A percentile compares a stretch with the other conserved stretches of the same genome.
Conservation (phyloP, 1,284 basidiomycete genomes). For the Gymnopus androsaceus region DNA sequence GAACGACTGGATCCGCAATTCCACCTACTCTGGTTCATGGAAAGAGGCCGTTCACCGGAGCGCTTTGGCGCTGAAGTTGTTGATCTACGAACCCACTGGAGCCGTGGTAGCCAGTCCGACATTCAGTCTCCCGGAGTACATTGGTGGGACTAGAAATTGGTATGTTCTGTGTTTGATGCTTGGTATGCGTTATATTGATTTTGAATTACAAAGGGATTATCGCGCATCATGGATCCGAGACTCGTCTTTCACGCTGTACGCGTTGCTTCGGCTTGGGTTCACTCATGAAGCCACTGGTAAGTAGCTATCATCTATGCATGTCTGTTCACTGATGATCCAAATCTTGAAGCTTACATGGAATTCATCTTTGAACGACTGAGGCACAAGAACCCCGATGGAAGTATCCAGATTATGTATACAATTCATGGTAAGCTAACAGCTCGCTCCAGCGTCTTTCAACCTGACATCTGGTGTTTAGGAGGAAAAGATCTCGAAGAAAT, state of each 20-base stretch:
- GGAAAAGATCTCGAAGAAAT: constrained; percentile 84
- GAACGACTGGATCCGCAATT: constrained; percentile 81
- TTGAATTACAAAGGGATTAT: constrained; percentile 6
- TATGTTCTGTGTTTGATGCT: constrained; percentile 31
- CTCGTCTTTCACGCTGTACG: constrained; percentile 89
- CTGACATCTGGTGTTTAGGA: constrained; percentile 38
- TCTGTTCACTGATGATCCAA: not conserved
- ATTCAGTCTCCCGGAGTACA: constrained; percentile 88
- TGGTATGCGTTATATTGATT: constrained; percentile 2
- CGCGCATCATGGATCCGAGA: constrained; percentile 90
- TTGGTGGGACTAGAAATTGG: constrained; percentile 88
- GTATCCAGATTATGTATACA: constrained; percentile 90
- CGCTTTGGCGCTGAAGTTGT: constrained; percentile 83
- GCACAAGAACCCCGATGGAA: constrained; percentile 84
- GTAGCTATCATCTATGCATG: constrained; percentile 17
- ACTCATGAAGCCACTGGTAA: constrained; percentile 84
- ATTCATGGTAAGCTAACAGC: constrained; percentile 67
- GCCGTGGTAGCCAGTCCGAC: constrained; percentile 93
- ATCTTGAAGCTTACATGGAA: constrained; percentile 73
- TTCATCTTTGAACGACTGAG: constrained; percentile 84
- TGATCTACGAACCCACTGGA: constrained; percentile 85
- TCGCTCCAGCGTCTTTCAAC: not conserved
- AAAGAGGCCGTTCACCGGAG: constrained; percentile 88
- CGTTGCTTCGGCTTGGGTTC: constrained; percentile 87
- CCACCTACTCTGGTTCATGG: constrained; percentile 90